These are phyloP conservation scores for Heterobasidion parviporum DNA, from an alignment of 1,284 basidiomycete species.

Conservation along the genomic window DNA sequence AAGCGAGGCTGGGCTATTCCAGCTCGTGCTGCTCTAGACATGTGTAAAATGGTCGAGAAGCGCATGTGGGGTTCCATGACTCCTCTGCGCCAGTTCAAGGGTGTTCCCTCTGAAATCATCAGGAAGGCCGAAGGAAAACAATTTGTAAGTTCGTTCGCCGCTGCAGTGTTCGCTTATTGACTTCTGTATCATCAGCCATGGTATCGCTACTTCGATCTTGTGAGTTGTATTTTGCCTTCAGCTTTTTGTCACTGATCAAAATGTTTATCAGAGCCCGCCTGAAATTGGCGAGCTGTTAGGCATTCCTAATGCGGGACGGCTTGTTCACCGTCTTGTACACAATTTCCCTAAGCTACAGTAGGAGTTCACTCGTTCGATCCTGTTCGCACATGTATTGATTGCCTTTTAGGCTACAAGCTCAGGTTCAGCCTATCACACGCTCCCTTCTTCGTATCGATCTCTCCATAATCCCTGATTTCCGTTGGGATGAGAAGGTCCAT, in stretches of 20 bases:
- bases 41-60: constrained; percentile 97
- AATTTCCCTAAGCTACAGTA: constrained; percentile 93
- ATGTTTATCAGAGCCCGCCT: constrained; percentile 45
- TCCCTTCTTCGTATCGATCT: constrained; percentile 84
- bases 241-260: not conserved
- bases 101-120: constrained; percentile 82
- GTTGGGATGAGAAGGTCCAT: constrained; percentile 95
- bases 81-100: constrained; percentile 91
- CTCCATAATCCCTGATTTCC: constrained; percentile 92
- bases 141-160: constrained; percentile 53
- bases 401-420: constrained; percentile 68
- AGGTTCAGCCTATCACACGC: constrained; percentile 90
- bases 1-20: constrained; percentile 98
- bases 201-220: constrained; percentile 92
- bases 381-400: constrained; percentile 2
- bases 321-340: constrained; percentile 93
- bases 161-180: constrained; percentile 3
- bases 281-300: constrained; percentile 94
- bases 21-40: constrained; percentile 82
- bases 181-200: constrained; percentile 53
- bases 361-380: constrained; percentile 20
- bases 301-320: constrained; percentile 83
- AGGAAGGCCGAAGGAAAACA: constrained; percentile 95
- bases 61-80: constrained; percentile 99
- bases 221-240: constrained; percentile 20